These are phyloP conservation scores for Spongispora temasekensis DNA, from an alignment of 1,284 basidiomycete species.

Conservation along the genomic window DNA sequence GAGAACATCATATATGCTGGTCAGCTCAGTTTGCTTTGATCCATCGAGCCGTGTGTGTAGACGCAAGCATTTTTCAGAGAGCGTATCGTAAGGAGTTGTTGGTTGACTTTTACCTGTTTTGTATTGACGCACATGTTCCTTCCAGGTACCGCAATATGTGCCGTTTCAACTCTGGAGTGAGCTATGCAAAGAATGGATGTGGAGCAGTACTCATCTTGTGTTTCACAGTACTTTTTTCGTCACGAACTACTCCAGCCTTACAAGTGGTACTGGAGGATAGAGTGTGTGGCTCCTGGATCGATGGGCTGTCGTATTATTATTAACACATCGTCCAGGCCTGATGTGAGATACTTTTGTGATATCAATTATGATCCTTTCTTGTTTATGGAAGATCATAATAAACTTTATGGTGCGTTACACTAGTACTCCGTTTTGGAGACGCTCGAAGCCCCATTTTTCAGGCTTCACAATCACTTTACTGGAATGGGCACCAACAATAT, in stretches of 20 bases:
- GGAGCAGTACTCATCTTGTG: conserved; percentile 7
- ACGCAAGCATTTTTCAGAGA: conserved; percentile 39
- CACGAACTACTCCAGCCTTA: conserved; percentile 72
- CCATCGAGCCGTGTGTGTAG: conserved; percentile 1
- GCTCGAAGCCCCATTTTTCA: conserved; percentile 17
- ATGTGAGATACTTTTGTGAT: conserved; percentile 78
- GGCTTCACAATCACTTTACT: conserved; percentile 79
- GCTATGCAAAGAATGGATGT: conserved; percentile 27
- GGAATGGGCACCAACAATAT: conserved; percentile 80
- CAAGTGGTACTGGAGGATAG: conserved; percentile 86
- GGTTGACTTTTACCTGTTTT: neutral
- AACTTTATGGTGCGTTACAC: conserved; percentile 58
- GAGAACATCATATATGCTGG: conserved; percentile 74
- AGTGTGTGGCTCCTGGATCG: conserved; percentile 38
- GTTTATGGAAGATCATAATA: conserved; percentile 75
- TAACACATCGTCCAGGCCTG: conserved; percentile 48
- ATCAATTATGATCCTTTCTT: conserved; percentile 79
- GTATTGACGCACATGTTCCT: neutral
- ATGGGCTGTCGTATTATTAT: too few relatives aligned
- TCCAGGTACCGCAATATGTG: conserved; percentile 76
- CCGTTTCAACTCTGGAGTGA: conserved; percentile 81
- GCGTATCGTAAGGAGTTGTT: conserved; percentile 52
- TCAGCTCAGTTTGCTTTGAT: conserved; percentile 22
- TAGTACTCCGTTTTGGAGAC: neutral
- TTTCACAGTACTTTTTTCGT: conserved; percentile 68